Base-by-base conservation (phyloP, 192 early-diverging fungal species). In the Umbelopsis vinacea region DNA sequence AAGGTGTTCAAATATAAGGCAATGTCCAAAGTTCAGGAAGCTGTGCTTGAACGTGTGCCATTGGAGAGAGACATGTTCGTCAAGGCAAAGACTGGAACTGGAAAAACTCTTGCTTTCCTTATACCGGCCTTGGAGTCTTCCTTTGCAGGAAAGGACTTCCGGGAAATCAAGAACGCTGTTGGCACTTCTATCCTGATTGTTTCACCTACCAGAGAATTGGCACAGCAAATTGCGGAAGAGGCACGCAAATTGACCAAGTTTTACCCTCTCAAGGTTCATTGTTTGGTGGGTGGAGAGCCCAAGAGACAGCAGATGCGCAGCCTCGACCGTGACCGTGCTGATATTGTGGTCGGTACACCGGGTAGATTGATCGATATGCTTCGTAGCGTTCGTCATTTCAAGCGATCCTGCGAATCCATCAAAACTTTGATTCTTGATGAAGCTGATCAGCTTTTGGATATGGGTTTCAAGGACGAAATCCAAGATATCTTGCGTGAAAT, bases 51-150 rank as follows among this genome's bases (percentile, higher is more conserved):
- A 6, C 77, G 83, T 38, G 73, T 94, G 38, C 93, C 93, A 22
- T 87, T 89, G 23, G 80, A 85, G 17, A 76, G 74, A 10, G 97
- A 99, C 74, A 84, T 98, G 70, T 90, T 99, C 81, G 92, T 97
- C 71, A 92, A 95, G 71, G 95, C 96, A 10, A 97, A 98, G 82
- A 99, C 97, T 14, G 97, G 97, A 74, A 97, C 96, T 0, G 97
- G 97, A 50, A 99, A 99, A 80, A 99, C 96, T 0, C 79, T 95
- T 21, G 97, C 95, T n/a, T 99, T 99, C 69, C 79, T 99, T 76
- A 86, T 95, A 37, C 91, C 96, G 9, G 94, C 95, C 1, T 70
- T 98, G 22, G 91, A 98, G 67, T 86, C 91, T 35, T 80, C 92
- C 0, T 60, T 52, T 6, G 50, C 11, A 6, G 74, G 79, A 24